Percentiles rank a stretch among this genome's conserved stretches.
These are phyloP conservation scores for Erucastrum elatum DNA, from an alignment of 345 rosid species.

Conservation along the genomic window DNA sequence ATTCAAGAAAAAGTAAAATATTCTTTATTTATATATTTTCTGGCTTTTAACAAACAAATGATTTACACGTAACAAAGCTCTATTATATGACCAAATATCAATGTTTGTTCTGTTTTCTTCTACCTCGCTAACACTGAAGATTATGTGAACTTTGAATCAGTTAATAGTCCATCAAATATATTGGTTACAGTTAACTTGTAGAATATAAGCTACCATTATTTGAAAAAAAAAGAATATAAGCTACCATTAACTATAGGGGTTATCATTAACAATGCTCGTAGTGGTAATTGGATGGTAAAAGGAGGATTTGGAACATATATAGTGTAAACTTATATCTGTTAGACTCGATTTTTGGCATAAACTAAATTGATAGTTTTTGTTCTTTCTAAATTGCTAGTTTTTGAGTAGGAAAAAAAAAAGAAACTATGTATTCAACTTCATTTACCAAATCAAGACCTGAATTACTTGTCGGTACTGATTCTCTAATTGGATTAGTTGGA, in stretches of 20 bases:
- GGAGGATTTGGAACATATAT: not conserved
- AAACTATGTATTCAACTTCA: no score
- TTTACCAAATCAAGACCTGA: no score
- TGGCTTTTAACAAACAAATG: not conserved
- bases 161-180: not conserved
- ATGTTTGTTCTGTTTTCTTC: not conserved
- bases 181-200: not conserved
- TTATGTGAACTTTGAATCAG: not conserved
- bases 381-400: no score
- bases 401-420: no score
- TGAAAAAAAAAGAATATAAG: not conserved
- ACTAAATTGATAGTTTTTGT: not conserved
- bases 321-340: not conserved
- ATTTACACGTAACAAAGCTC: not conserved
- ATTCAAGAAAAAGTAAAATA: not conserved
- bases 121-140: not conserved
- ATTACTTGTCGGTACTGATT: no score
- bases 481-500: no score
- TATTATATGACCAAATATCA: not conserved
- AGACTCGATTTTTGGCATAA: not conserved
- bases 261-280: not conserved
- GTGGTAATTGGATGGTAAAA: not conserved
- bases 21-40: not conserved
- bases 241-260: no score
- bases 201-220: not conserved